phyloP scores from a whole-genome alignment of 495 filamentous ascomycete genomes.

The Mytilinidion resinicola region DNA sequence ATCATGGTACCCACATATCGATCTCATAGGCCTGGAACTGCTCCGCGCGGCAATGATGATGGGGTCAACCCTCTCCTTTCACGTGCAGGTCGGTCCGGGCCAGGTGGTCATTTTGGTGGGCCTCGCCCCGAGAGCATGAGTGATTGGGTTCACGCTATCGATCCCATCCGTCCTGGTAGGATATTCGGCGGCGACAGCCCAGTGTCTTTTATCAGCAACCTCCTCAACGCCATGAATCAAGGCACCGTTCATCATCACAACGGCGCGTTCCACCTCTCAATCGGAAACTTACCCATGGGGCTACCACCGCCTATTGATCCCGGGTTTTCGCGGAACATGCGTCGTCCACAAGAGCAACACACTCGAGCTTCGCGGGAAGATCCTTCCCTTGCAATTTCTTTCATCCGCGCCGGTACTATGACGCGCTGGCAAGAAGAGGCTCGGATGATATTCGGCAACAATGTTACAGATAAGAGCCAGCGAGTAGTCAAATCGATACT shows the following conservation, averaged over 20 bases:
- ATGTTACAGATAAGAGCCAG: slow-evolving; percentile 62
- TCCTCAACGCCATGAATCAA: slow-evolving; percentile 53
- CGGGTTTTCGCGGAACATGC: slow-evolving; percentile 44
- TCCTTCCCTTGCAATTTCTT: slow-evolving; percentile 61
- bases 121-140: slow-evolving; percentile 27
- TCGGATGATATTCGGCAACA: slow-evolving; percentile 69
- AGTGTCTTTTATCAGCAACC: slow-evolving; percentile 55
- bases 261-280: slow-evolving; percentile 21
- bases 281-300: slow-evolving; percentile 17
- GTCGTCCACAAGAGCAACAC: slow-evolving; percentile 30
- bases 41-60: slow-evolving; percentile 58
- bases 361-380: slow-evolving; percentile 48
- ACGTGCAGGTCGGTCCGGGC: slow-evolving; percentile 18
- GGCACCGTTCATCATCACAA: slow-evolving; percentile 29
- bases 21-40: slow-evolving; percentile 47
- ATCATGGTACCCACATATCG: slow-evolving; percentile 42
- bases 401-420: slow-evolving; percentile 60
- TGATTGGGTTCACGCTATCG: slow-evolving; percentile 52
- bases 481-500: slow-evolving; percentile 68
- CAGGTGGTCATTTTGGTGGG: slow-evolving; percentile 21
- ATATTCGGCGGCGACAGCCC: slow-evolving; percentile 37
- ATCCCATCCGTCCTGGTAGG: slow-evolving; percentile 28
- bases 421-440: slow-evolving; percentile 88
- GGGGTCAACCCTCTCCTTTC: slow-evolving; percentile 69
- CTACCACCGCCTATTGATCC: slow-evolving; percentile 38